phyloP scores from a whole-genome alignment of 2,329 filamentous ascomycete species.

The Scytalidium sp. region DNA sequence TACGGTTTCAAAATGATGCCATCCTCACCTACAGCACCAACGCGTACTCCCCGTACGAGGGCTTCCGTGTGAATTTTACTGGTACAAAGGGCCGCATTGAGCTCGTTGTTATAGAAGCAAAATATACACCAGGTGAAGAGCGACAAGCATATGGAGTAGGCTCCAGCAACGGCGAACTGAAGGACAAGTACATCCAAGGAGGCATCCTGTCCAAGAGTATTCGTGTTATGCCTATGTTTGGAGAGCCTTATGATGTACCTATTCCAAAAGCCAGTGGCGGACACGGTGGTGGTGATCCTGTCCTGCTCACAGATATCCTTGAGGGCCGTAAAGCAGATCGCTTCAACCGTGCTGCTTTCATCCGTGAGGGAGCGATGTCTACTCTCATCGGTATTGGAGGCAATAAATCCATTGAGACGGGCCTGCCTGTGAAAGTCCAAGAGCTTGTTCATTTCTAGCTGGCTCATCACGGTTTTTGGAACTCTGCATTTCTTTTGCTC shows the following conservation, averaged over 20 bases:
- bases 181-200: conserved; percentile 48
- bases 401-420: conserved; percentile 54
- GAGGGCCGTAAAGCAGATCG: conserved; percentile 47
- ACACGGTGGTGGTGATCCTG: conserved; percentile 58
- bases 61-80: conserved; percentile 56
- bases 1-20: conserved; percentile 53
- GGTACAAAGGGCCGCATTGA: conserved; percentile 57
- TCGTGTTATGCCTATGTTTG: conserved; percentile 50
- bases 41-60: conserved; percentile 62
- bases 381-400: conserved; percentile 59
- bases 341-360: conserved; percentile 52
- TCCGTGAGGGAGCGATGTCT: conserved; percentile 56
- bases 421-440: conserved; percentile 52
- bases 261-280: conserved; percentile 50
- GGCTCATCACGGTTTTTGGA: neutral
- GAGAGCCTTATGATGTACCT: conserved; percentile 53
- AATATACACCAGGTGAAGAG: conserved; percentile 58
- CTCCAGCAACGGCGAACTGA: conserved; percentile 52
- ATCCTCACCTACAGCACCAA: conserved; percentile 57
- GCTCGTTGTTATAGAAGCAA: conserved; percentile 60
- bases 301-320: conserved; percentile 56
- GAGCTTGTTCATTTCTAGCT: conserved; percentile 17
- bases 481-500: neutral
- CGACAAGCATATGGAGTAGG: neutral
- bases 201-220: conserved; percentile 50